Evolutionary conservation across 2,329 filamentous ascomycete species (phyloP).

Genomic region (Gnomoniopsis smithogilvyi): DNA sequence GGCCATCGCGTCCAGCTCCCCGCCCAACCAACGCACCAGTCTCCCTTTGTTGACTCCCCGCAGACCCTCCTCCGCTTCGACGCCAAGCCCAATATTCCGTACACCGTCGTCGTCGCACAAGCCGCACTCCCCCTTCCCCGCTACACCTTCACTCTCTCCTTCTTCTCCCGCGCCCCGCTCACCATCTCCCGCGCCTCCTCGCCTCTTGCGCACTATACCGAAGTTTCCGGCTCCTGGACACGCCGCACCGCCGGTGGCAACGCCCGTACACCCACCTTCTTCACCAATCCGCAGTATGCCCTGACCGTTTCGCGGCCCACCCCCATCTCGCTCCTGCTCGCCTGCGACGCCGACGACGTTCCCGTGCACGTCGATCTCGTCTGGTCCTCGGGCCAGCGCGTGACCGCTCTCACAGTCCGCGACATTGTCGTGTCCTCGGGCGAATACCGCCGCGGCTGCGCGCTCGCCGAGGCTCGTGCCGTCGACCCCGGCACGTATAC

Average conservation of each 20-base stretch:
- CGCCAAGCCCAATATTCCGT: constrained; percentile 37
- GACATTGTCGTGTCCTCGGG: constrained; percentile 81
- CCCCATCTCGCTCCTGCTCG: constrained; percentile 70
- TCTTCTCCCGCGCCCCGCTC: constrained; percentile 68
- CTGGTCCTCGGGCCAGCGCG: constrained; percentile 70
- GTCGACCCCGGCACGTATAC: constrained; percentile 77
- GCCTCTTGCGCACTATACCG: constrained; percentile 55
- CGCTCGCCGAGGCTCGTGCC: constrained; percentile 56
- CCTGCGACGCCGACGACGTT: constrained; percentile 62
- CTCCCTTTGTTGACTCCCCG: constrained; percentile 89
- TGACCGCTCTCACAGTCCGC: constrained; percentile 65
- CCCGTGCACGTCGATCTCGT: constrained; percentile 84
- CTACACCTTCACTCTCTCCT: constrained; percentile 84
- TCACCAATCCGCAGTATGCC: constrained; percentile 83
- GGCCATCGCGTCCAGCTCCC: constrained; percentile 73
- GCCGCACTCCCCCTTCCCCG: constrained; percentile 67
- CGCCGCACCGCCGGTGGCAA: constrained; percentile 80
- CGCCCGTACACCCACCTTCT: constrained; percentile 70
- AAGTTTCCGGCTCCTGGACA: constrained; percentile 68
- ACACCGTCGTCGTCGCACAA: constrained; percentile 67
- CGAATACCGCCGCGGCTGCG: constrained; percentile 82
- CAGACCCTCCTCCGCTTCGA: constrained; percentile 82
- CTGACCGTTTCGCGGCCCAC: constrained; percentile 56
- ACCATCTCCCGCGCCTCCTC: constrained; percentile 59
- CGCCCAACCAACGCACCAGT: constrained; percentile 64